phyloP scores from a whole-genome alignment of 495 filamentous ascomycete species.

The Penicillium coprophilum region DNA sequence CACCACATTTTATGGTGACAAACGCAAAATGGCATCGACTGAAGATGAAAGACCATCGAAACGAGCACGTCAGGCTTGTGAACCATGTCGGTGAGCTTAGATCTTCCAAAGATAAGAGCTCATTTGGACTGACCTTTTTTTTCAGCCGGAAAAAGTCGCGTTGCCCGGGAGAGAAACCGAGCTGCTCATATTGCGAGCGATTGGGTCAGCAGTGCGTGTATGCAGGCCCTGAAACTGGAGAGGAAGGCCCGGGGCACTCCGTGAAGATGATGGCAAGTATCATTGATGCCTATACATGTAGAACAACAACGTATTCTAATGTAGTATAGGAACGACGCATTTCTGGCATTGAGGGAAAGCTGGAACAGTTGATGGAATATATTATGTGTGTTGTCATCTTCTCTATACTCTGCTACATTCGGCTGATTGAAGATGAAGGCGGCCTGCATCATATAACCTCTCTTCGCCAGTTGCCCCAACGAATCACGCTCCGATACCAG shows the following conservation, averaged over 20 bases:
- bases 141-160: constrained; percentile 43
- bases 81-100: constrained; percentile 40
- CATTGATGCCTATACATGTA: no score
- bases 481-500: background rate
- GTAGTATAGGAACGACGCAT: constrained; percentile 37
- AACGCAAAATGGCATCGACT: constrained; percentile 5
- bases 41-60: constrained; percentile 38
- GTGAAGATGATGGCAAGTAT: constrained; percentile 19
- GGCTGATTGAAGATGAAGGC: constrained; percentile 5
- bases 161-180: constrained; percentile 45
- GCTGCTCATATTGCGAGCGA: constrained; percentile 42
- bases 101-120: background rate
- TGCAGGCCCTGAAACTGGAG: constrained; percentile 24
- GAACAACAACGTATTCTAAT: background rate
- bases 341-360: constrained; percentile 35
- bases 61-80: constrained; percentile 42
- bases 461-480: background rate
- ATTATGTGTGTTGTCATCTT: constrained; percentile 19
- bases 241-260: constrained; percentile 21
- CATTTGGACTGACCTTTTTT: background rate
- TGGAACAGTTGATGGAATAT: constrained; percentile 35
- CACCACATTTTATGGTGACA: background rate
- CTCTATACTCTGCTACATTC: background rate
- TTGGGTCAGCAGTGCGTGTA: constrained; percentile 43
- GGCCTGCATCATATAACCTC: background rate